phyloP scores from a whole-genome alignment of 441 rosid species.

The Erodium trifolium region DNA sequence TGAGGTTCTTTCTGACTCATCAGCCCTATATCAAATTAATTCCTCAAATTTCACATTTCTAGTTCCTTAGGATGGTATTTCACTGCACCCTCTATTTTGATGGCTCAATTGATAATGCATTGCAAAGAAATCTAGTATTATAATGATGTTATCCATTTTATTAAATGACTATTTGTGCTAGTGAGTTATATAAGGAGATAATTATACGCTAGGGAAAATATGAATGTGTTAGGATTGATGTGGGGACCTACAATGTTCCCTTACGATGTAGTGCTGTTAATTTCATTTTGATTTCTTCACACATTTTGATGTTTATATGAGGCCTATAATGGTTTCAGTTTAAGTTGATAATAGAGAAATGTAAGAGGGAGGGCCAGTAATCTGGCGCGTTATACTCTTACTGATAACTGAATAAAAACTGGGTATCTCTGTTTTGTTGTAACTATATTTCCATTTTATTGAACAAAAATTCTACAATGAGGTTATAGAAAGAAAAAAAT shows the following conservation, averaged over 20 bases:
- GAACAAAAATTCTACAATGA: background rate
- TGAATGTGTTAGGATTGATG: background rate
- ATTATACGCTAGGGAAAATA: background rate
- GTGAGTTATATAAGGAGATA: background rate
- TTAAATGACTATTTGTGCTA: background rate
- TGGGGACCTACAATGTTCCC: background rate
- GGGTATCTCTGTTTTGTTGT: background rate
- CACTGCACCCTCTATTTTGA: constrained; percentile 2
- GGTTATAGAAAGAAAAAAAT: background rate
- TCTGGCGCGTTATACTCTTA: background rate
- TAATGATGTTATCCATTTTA: background rate
- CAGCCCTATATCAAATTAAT: background rate
- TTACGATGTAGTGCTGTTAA: background rate
- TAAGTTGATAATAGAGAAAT: background rate
- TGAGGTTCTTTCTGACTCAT: background rate
- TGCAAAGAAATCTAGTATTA: background rate
- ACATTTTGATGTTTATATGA: background rate
- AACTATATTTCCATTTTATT: background rate
- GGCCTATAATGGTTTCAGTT: background rate
- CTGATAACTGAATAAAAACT: background rate
- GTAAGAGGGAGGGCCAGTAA: background rate
- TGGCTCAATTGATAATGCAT: background rate
- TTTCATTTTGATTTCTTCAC: background rate
- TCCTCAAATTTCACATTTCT: background rate
- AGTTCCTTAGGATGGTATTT: background rate